A percentile compares a stretch with the other conserved stretches of the same genome.
phyloP scores from a whole-genome alignment of 352 stramenopile genomes.

The Blastocystis sp. region DNA sequence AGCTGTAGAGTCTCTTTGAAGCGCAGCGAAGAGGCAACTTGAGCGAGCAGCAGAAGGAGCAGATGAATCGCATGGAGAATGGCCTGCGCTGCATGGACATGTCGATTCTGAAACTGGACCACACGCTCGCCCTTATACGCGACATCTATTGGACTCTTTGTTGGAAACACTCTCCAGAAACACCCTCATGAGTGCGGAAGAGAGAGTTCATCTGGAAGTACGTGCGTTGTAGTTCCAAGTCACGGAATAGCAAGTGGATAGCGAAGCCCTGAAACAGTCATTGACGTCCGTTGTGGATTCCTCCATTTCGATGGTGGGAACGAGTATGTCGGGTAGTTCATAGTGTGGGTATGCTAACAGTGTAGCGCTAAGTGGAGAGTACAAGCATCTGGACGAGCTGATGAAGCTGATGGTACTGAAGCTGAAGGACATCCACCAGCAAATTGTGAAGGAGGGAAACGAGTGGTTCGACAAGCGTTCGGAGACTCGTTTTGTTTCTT shows the following conservation, averaged over 20 bases:
- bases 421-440: conserved; percentile 46
- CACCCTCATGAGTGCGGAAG: conserved; percentile 11
- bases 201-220: conserved; percentile 12
- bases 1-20: conserved; percentile 40
- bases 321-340: conserved; percentile 1
- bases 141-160: conserved; percentile 46
- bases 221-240: not conserved
- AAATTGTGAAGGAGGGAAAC: conserved; percentile 8
- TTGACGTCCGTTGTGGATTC: conserved; percentile 36
- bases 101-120: conserved; percentile 59
- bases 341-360: not conserved
- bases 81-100: conserved; percentile 57
- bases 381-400: conserved; percentile 46
- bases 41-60: conserved; percentile 25
- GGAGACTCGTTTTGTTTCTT: conserved; percentile 16
- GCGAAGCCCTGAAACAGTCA: not conserved
- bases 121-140: conserved; percentile 41
- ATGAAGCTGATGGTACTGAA: conserved; percentile 49
- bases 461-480: conserved; percentile 15
- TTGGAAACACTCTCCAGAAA: conserved; percentile 1
- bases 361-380: conserved; percentile 31
- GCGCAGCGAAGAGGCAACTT: conserved; percentile 28
- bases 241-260: not conserved
- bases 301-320: conserved; percentile 6
- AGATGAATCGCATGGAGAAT: conserved; percentile 54